phyloP scores from a whole-genome alignment of 2,329 filamentous ascomycete genomes.

The Monosporascus sp. region DNA sequence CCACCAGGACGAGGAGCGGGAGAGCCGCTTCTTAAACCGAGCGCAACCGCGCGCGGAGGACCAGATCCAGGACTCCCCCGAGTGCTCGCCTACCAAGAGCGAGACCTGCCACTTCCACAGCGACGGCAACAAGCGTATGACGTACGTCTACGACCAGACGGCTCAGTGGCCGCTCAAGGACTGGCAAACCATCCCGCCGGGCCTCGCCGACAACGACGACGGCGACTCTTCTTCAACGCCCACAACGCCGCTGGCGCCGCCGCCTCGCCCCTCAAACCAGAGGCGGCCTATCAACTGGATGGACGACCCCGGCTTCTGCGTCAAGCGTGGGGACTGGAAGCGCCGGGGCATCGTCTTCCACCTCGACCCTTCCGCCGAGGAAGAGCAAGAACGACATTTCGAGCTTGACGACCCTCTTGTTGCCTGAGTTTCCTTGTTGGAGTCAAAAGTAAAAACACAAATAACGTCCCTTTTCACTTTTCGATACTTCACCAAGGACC shows the following conservation, averaged over 20 bases:
- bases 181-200: slow-evolving; percentile 26
- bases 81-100: slow-evolving; percentile 23
- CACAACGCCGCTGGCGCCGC: slow-evolving; percentile 11
- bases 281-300: slow-evolving; percentile 23
- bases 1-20: slow-evolving; percentile 19
- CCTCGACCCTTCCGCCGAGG: slow-evolving; percentile 17
- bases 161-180: slow-evolving; percentile 29
- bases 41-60: slow-evolving; percentile 12
- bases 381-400: slow-evolving; percentile 24
- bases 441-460: neutral
- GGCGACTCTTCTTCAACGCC: slow-evolving; percentile 5
- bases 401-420: slow-evolving; percentile 11
- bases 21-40: slow-evolving; percentile 20
- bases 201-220: slow-evolving; percentile 15
- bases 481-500: too few species aligned
- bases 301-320: slow-evolving; percentile 20
- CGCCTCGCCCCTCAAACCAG: slow-evolving; percentile 9
- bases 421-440: slow-evolving; percentile 14
- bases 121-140: slow-evolving; percentile 9
- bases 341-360: slow-evolving; percentile 29
- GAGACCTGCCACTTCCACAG: slow-evolving; percentile 22
- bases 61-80: slow-evolving; percentile 18
- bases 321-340: slow-evolving; percentile 30
- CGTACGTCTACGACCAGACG: slow-evolving; percentile 25
- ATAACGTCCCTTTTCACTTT: too few species aligned